Base-by-base conservation (phyloP, 2,329 filamentous ascomycete genomes). In the Nigrospora osmanthi region DNA sequence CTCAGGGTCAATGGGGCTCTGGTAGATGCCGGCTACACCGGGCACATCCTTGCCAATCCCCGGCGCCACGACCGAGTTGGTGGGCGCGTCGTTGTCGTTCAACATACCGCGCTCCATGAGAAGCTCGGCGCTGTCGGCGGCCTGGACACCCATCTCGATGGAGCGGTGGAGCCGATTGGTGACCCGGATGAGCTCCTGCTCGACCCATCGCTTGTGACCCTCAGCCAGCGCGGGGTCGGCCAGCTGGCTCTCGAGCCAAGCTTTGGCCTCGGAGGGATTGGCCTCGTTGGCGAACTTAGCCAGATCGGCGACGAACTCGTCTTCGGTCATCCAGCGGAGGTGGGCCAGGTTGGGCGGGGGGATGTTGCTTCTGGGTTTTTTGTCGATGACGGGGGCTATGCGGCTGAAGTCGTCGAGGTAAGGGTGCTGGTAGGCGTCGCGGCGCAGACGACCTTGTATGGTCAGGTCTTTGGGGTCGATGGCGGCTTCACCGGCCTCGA, bases 331-430 rank as follows among this genome's bases (percentile, higher is more conserved):
- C 40, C 40, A 42, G 12, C 40, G 32, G 28, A 42, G n/a, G 19
- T 36, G 35, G 19, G 17, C 12, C 19, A 42, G 35, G 15, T 35
- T 35, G 11, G 35, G 71, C 57, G 72, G 74, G 56, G 73, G 73
- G 46, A 62, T 67, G 60, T 66, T 63, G 39, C 64, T 67, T 47
- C 67, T 72, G 54, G 67, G 76, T 62, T 71, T 80, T 60, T 83
- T 78, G 69, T 97, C 91, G 49, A 93, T 77, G 41, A 87, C 73
- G 43, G 89, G 87, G 58, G 88, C 80, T 51, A 91, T 76, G 46
- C 77, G 76, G 48, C 85, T 80, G 58, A 95, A 85, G 64, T 95
- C 88, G 62, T 96, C 89, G 45, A 91, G 68, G 64, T 95, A 93
- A 49, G 79, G 72, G 41, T 90, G 70, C 43, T 73, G 72, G 72